Percentiles rank a stretch among this genome's conserved stretches.
phyloP scores from a whole-genome alignment of 441 rosid species.

The Pelargonium australe region DNA sequence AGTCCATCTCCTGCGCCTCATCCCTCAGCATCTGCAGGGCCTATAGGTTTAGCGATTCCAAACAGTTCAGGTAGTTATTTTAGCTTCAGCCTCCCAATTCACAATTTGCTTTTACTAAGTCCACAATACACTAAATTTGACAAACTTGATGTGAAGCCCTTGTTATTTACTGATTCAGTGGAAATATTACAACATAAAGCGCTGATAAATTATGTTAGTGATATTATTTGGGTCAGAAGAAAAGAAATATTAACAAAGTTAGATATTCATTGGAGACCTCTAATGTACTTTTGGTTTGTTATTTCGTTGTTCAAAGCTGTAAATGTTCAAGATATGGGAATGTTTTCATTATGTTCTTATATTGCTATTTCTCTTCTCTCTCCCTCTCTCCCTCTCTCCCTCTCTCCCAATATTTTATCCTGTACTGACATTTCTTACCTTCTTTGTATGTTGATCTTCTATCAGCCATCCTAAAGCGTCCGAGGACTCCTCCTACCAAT shows the following conservation, averaged over 20 bases:
- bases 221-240: conserved; percentile 10
- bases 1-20: conserved; percentile 59
- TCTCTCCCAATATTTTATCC: too few species aligned
- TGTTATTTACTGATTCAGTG: not conserved
- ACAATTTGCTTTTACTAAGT: conserved; percentile 2
- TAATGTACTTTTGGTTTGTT: not conserved
- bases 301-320: not conserved
- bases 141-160: not conserved
- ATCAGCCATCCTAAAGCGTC: conserved; percentile 61
- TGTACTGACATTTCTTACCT: conserved; percentile 7
- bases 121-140: not conserved
- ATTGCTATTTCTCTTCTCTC: conserved; percentile 10
- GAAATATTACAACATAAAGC: conserved; percentile 2
- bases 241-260: not conserved
- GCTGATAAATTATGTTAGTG: conserved; percentile 4
- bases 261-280: conserved; percentile 4
- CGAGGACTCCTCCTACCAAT: conserved; percentile 58
- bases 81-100: conserved; percentile 11
- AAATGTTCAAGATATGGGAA: not conserved
- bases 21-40: conserved; percentile 62
- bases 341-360: not conserved
- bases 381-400: not conserved
- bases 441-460: not conserved
- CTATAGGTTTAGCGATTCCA: conserved; percentile 47
- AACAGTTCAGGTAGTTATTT: conserved; percentile 65